phyloP scores from a whole-genome alignment of 192 early-diverging fungal species.

The Podila horticola region DNA sequence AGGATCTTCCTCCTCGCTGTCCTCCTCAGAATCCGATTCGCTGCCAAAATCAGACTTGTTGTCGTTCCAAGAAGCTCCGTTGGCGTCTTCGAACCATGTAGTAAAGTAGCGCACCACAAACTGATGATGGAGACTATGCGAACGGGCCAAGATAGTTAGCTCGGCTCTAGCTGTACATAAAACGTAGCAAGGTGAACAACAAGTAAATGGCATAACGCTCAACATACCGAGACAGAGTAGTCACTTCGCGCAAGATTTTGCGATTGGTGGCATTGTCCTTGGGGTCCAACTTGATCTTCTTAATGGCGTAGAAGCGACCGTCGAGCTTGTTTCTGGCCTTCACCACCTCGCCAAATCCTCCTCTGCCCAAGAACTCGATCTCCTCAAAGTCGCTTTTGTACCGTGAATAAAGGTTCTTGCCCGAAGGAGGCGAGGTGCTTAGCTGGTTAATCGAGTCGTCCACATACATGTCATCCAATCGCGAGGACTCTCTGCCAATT shows the following conservation, averaged over 20 bases:
- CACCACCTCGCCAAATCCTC: constrained; percentile 95
- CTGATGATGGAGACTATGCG: constrained; percentile 76
- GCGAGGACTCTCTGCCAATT: constrained; percentile 28
- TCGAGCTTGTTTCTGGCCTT: constrained; percentile 91
- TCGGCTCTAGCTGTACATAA: background rate
- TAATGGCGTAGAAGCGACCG: constrained; percentile 89
- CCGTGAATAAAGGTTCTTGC: constrained; percentile 61
- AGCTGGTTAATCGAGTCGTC: constrained; percentile 47
- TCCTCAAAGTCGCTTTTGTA: constrained; percentile 84
- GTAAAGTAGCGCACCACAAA: constrained; percentile 91
- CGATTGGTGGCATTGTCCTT: constrained; percentile 78
- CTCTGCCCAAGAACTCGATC: constrained; percentile 77
- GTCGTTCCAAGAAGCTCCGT: constrained; percentile 20
- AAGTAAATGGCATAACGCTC: background rate
- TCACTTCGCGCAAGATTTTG: constrained; percentile 93
- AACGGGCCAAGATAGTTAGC: background rate
- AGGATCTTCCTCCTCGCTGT: constrained; percentile 13
- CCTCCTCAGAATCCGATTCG: constrained; percentile 41
- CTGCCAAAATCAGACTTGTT: constrained; percentile 38
- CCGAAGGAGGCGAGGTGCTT: constrained; percentile 38
- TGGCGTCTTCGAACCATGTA: constrained; percentile 88
- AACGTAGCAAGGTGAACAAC: background rate
- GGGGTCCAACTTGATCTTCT: constrained; percentile 88
- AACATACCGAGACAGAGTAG: constrained; percentile 77
- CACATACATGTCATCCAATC: constrained; percentile 42